These are phyloP conservation scores for Fusarium protoensiforme DNA, from an alignment of 2,329 filamentous ascomycete species.

Conservation along the genomic window DNA sequence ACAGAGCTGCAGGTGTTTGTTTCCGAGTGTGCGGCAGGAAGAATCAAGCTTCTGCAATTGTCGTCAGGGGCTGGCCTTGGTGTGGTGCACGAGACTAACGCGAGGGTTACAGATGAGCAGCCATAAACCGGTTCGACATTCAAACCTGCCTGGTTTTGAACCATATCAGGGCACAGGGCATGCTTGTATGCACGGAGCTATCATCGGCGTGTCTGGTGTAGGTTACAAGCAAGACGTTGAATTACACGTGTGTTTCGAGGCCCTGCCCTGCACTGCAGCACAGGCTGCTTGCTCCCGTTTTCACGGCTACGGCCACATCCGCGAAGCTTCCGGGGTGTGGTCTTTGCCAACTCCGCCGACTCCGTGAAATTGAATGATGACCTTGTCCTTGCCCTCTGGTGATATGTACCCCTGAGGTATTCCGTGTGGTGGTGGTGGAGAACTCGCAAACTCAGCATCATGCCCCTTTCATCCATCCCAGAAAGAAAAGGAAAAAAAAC, in stretches of 20 bases:
- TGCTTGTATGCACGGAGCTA: slow-evolving; percentile 3
- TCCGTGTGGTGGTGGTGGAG: not conserved
- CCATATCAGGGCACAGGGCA: slow-evolving; percentile 23
- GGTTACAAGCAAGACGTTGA: slow-evolving; percentile 13
- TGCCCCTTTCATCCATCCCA: not conserved
- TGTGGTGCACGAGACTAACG: slow-evolving; percentile 14
- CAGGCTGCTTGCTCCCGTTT: slow-evolving; percentile 27
- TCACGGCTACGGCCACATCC: slow-evolving; percentile 11
- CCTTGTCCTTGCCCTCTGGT: slow-evolving; percentile 11
- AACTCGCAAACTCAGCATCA: not conserved
- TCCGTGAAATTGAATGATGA: slow-evolving; percentile 24
- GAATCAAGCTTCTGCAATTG: slow-evolving; percentile 1
- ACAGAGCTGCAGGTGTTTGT: not conserved
- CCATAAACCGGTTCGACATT: not conserved
- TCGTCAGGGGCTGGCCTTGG: slow-evolving; percentile 2
- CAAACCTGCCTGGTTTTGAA: not conserved
- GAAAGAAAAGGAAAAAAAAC: not conserved
- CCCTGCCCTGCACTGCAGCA: slow-evolving; percentile 19
- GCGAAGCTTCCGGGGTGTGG: slow-evolving; percentile 20
- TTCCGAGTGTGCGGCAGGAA: not conserved
- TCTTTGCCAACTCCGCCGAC: slow-evolving; percentile 7
- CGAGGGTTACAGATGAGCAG: slow-evolving; percentile 18
- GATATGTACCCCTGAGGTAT: slow-evolving; percentile 5
- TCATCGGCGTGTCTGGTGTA: slow-evolving; percentile 4
- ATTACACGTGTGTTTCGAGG: slow-evolving; percentile 22